Evolutionary conservation across 345 rosid species (phyloP).

Genomic region (Atalantia buxifolia): DNA sequence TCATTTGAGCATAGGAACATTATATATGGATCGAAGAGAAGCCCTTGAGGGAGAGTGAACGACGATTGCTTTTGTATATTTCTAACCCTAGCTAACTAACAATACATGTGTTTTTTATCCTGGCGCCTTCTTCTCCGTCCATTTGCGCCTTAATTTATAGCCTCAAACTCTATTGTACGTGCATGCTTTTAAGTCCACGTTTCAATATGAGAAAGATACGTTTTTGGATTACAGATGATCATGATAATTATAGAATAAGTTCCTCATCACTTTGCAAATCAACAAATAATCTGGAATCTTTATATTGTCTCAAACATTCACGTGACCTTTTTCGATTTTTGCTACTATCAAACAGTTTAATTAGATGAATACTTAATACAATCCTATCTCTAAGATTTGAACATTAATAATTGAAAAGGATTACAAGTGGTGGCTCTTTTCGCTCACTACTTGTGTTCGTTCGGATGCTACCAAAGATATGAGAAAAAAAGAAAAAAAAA

Average conservation of each 20-base stretch:
- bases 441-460: neutral
- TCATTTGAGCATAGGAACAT: too few species aligned
- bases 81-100: too few species aligned
- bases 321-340: neutral
- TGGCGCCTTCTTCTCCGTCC: neutral
- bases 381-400: neutral
- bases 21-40: neutral
- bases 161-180: neutral
- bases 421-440: neutral
- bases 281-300: neutral
- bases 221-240: neutral
- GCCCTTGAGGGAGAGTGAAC: constrained; percentile 8
- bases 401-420: neutral
- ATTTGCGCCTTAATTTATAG: neutral
- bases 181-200: neutral
- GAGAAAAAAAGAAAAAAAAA: too few species aligned
- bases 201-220: neutral
- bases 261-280: neutral
- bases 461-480: too few species aligned
- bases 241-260: neutral
- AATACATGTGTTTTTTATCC: too few species aligned
- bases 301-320: neutral
- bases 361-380: neutral
- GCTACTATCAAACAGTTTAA: neutral
- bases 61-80: neutral